Percentiles rank a stretch among this genome's conserved stretches.
phyloP scores from a whole-genome alignment of 129 eudicot genomes.

The Logfia minima region DNA sequence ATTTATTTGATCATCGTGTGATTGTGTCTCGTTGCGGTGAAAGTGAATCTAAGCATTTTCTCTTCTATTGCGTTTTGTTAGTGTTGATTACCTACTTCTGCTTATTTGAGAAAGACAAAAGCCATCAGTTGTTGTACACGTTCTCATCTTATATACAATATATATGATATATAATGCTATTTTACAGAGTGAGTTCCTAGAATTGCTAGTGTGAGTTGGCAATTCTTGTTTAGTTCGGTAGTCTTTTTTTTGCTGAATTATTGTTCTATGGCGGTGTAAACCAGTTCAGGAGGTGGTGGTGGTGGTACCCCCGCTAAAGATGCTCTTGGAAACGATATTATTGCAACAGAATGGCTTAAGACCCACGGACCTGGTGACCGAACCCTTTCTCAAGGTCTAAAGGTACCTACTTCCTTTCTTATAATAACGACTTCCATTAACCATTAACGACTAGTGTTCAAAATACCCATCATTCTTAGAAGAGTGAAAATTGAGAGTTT shows the following conservation, averaged over 20 bases:
- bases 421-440: neutral
- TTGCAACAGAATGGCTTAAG: conserved; percentile 76
- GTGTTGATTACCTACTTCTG: neutral
- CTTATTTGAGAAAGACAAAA: neutral
- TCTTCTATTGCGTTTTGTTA: neutral
- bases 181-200: neutral
- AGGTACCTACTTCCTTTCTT: conserved; percentile 44
- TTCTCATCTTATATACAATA: neutral
- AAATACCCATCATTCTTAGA: neutral
- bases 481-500: neutral
- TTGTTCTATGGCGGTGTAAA: conserved; percentile 10
- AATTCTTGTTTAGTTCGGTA: neutral
- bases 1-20: neutral
- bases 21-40: neutral
- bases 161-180: neutral
- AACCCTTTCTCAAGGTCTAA: conserved; percentile 89
- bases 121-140: neutral
- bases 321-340: conserved; percentile 85
- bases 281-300: conserved; percentile 56
- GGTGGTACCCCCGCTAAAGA: conserved; percentile 83
- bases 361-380: conserved; percentile 90
- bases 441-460: neutral
- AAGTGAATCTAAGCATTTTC: neutral
- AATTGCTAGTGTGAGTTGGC: too few relatives aligned
- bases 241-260: neutral